Base-by-base conservation (phyloP, 129 eudicot species). In the Tagetes erecta region DNA sequence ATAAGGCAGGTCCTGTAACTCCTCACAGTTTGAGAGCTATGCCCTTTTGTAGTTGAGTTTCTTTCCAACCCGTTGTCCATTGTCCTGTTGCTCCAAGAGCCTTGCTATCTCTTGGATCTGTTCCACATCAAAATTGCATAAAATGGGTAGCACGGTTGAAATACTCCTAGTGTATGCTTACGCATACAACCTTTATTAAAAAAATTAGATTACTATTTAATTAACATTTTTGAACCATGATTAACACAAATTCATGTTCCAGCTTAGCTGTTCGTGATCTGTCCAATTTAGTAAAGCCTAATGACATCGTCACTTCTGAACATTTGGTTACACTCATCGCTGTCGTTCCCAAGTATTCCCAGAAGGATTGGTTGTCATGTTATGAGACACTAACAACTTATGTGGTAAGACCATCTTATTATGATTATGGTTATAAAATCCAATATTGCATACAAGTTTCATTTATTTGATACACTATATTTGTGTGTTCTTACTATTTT, bases 211-310 rank as follows among this genome's bases (percentile, higher is more conserved):
- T 55, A 55, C 62, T 20, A 6, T 14, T 20, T 55, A 55, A 6
- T 27, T 6, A 55, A 27, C 30, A 27, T 27, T 55, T 55, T 55
- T 55, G 44, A 42, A 55, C 11, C 34, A 6, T 27, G 33, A 27
- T 55, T 55, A 27, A 27, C 62, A 9, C 56, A 11, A 45, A 42
- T 42, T 74, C 40, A 20, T 56, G 9, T 82, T 79, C 71, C 87
- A 93, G 92, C 80, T 84, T 93, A 76, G 95, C 91, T 77, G 96
- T 90, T 60, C 86, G 92, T 71, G 98, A 93, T 80, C 91, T 93
- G 60, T 83, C 96, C 64, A 83, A 84, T 76, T 44, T 93, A 58
- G 92, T 93, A 73, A 83, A 76, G 85, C 95, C 92, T 36, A 78
- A 81, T 62, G 96, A 90, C 67, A 51, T 93, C 38, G 63, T 93